These are phyloP conservation scores for Neocucurbitaria cava DNA, from an alignment of 2,329 filamentous ascomycete species.

Conservation along the genomic window DNA sequence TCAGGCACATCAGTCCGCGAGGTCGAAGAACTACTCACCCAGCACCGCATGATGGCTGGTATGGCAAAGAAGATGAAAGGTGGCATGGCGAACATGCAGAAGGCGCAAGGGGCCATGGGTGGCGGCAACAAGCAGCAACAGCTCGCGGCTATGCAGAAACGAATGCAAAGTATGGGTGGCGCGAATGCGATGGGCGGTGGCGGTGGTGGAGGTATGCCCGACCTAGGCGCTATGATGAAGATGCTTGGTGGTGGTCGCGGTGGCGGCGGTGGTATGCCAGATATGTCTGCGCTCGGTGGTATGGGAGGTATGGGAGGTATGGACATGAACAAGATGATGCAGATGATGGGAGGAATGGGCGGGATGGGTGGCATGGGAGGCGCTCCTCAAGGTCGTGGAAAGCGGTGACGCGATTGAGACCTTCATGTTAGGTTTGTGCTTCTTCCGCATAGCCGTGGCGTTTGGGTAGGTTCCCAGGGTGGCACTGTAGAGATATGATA, in stretches of 20 bases:
- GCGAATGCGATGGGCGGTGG: constrained; percentile 64
- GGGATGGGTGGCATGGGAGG: constrained; percentile 26
- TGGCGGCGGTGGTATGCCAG: constrained; percentile 66
- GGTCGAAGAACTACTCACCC: constrained; percentile 95
- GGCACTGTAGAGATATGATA: background rate
- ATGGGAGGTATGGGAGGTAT: constrained; percentile 59
- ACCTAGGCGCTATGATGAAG: constrained; percentile 88
- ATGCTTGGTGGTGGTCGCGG: constrained; percentile 79
- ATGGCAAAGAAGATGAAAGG: constrained; percentile 99
- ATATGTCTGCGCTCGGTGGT: constrained; percentile 67
- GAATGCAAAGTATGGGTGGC: constrained; percentile 90
- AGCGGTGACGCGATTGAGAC: constrained; percentile 18
- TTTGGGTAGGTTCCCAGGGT: constrained; percentile 14
- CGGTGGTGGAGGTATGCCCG: constrained; percentile 67
- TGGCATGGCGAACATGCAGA: constrained; percentile 97
- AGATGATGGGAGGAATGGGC: constrained; percentile 46
- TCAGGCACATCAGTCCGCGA: constrained; percentile 90
- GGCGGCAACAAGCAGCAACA: constrained; percentile 92
- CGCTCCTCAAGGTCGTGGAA: constrained; percentile 26
- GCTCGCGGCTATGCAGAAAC: constrained; percentile 96
- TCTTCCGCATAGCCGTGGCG: constrained; percentile 40
- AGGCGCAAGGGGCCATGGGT: constrained; percentile 87
- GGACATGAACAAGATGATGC: constrained; percentile 46
- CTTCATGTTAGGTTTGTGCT: background rate
- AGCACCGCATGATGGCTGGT: constrained; percentile 97